phyloP scores from a whole-genome alignment of 768 basidiomycete species.

The Boletus sp. region DNA sequence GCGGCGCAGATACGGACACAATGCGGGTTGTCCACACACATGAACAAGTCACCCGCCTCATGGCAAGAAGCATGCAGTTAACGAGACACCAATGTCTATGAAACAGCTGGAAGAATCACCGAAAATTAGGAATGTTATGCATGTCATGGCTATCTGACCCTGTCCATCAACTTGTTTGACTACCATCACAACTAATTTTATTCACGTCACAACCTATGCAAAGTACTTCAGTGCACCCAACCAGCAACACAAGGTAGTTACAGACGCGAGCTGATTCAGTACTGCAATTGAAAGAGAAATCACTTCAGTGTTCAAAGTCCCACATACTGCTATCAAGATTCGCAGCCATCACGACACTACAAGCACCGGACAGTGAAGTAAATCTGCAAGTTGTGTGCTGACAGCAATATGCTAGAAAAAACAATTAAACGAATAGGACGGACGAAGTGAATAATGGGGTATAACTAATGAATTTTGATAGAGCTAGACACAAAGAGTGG shows the following conservation, averaged over 20 bases:
- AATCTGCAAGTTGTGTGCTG: neutral
- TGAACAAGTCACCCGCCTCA: neutral
- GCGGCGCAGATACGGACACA: neutral
- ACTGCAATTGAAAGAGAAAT: no score
- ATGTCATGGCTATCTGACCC: neutral
- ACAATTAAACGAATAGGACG: neutral
- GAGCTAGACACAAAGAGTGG: constrained; percentile 19
- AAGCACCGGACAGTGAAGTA: neutral
- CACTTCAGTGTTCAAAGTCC: neutral
- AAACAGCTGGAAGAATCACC: neutral
- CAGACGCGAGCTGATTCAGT: no score
- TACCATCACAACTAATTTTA: neutral
- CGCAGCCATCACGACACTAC: neutral
- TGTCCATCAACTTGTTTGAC: no score
- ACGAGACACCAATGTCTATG: no score
- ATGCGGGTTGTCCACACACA: neutral
- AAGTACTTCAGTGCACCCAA: no score
- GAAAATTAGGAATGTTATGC: no score
- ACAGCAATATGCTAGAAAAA: neutral
- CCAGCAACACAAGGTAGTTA: no score
- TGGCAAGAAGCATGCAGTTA: neutral
- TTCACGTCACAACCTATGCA: no score
- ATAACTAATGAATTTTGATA: constrained; percentile 12
- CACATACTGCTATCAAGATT: neutral
- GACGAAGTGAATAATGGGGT: constrained; percentile 6